Evolutionary conservation across 1,284 basidiomycete genomes (phyloP).

Genomic region (Cutaneotrichosporon curvatum): DNA sequence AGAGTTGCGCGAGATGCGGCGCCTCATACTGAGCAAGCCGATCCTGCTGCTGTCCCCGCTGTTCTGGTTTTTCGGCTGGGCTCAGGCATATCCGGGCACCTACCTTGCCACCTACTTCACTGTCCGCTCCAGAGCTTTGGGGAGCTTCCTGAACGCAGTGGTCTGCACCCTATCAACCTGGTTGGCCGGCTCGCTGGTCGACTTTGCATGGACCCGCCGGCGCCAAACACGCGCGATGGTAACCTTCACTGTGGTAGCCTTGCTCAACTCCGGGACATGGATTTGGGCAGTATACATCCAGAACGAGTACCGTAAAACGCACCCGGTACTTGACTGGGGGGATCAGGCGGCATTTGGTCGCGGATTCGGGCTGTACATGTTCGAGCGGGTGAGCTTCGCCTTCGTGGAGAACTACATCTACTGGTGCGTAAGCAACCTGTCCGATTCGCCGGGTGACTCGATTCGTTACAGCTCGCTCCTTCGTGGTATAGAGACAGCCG

Average conservation of each 20-base stretch:
- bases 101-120: conserved; percentile 30
- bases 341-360: conserved; percentile 5
- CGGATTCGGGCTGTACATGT: conserved; percentile 13
- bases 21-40: conserved; percentile 3
- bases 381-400: conserved; percentile 6
- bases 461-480: conserved; percentile 11
- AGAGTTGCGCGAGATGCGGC: conserved; percentile 21
- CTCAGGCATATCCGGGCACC: conserved; percentile 22
- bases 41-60: conserved; percentile 21
- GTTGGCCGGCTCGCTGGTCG: conserved; percentile 8
- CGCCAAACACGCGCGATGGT: conserved; percentile 5
- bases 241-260: conserved; percentile 1
- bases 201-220: conserved; percentile 2
- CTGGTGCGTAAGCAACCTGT: conserved; percentile 8
- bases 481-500: conserved; percentile 12
- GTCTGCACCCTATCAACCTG: conserved; percentile 5
- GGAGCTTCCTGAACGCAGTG: conserved; percentile 11
- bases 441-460: conserved; percentile 13
- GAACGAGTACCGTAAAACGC: conserved; percentile 8
- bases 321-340: conserved; percentile 9
- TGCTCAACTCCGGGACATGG: conserved; percentile 7
- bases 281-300: conserved; percentile 11
- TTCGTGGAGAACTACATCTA: conserved; percentile 11
- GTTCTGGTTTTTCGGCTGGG: conserved; percentile 22
- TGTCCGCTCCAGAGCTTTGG: conserved; percentile 29